Evolutionary conservation across 1,139 yeast genomes (phyloP).

Genomic region (Debaryomyces udenii): DNA sequence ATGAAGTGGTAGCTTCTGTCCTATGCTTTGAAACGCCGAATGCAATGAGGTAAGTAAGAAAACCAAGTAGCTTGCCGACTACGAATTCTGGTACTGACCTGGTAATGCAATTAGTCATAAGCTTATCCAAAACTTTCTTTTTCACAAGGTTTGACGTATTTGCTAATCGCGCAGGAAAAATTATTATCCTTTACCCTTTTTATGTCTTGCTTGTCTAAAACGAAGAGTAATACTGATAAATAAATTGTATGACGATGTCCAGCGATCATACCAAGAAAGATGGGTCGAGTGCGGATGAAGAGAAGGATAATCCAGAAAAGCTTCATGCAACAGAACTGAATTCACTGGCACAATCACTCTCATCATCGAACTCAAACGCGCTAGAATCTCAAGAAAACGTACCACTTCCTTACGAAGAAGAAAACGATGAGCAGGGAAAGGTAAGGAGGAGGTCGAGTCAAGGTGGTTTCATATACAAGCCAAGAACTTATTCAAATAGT

Average conservation of each 20-base stretch:
- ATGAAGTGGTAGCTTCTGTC: too few relatives aligned
- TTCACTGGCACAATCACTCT: not conserved
- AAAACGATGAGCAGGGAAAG: not conserved
- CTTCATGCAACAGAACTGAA: not conserved
- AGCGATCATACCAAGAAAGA: not conserved
- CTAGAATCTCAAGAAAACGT: not conserved
- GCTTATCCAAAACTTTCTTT: too few relatives aligned
- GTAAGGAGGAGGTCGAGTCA: conserved; percentile 2
- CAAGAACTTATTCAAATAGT: not conserved
- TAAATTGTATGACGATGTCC: not conserved
- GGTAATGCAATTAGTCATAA: too few relatives aligned
- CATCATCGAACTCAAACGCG: not conserved
- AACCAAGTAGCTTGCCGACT: too few relatives aligned
- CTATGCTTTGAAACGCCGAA: too few relatives aligned
- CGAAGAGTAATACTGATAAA: too few relatives aligned
- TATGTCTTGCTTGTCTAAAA: too few relatives aligned
- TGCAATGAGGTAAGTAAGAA: too few relatives aligned
- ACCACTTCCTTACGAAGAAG: conserved; percentile 4
- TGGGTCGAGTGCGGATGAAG: not conserved
- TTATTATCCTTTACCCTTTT: too few relatives aligned
- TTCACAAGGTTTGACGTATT: too few relatives aligned
- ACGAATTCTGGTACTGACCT: too few relatives aligned
- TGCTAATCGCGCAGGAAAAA: too few relatives aligned
- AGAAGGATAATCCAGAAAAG: not conserved
- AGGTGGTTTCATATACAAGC: not conserved